Evolutionary conservation across 140 eudicot genomes (phyloP), one percentile per base, ranked within the genome.

Genomic region (Flaveria floridana): DNA sequence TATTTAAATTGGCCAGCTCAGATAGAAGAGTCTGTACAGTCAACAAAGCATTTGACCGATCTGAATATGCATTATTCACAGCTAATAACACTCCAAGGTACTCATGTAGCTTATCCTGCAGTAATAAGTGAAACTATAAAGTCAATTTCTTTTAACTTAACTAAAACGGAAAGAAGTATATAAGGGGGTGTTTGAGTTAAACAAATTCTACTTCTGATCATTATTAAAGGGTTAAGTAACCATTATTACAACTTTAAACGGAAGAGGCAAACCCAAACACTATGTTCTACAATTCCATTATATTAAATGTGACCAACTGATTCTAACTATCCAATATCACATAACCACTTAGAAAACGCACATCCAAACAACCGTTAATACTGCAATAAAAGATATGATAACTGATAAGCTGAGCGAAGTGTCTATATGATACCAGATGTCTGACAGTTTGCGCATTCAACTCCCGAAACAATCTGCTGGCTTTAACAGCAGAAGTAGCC

Each of bases 41-140:
- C 82, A 94, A 74, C 68, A 94, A 80, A 84, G 97, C 99, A 81
- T 84, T 94, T 79, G 99, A 85, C 18, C 99, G 86, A 65, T 94
- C 99, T 41, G 95, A 63, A 85, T 88, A 91, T 25, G 99, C 99
- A 76, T 87, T 88, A 77, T 91, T 89, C 44, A 91, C 91, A 78
- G 97, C 90, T 71, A 94, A 64, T 94, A 94, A 88, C 79, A 85
- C 89, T 71, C 97, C 99, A 21, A 94, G 97, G 69, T 94, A 94
- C 20, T 94, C 99, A 85, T 94, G 99, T 57, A 94, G 96, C 87
- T 90, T 88, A 79, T 91, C 99, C 99, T 94, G 90, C 78, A 80
- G 77, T 61, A 65, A 18, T 47, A 75, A 19, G 66, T 48, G 2
- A 55, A 58, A 37, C 71, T 79, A 59, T 1, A 74, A 74, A 26